Evolutionary conservation across 345 rosid genomes (phyloP).

Genomic region (Eutrema heterophyllum): DNA sequence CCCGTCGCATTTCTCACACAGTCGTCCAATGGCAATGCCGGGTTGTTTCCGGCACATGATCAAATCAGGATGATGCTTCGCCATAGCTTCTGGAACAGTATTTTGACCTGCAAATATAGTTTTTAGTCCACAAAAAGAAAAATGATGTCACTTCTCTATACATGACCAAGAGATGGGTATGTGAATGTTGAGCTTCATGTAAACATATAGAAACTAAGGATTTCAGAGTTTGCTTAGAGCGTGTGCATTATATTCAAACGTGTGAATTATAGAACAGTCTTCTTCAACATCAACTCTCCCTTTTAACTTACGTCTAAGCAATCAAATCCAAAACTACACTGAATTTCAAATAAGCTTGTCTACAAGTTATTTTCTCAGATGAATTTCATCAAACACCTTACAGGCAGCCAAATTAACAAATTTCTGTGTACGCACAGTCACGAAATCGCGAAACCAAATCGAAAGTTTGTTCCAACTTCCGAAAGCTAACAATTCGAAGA

Average conservation of each 20-base stretch:
- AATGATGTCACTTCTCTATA: background rate
- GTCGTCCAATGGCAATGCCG: constrained; percentile 66
- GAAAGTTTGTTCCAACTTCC: background rate
- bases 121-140: background rate
- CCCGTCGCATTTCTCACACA: constrained; percentile 65
- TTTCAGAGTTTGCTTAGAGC: background rate
- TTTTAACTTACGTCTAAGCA: background rate
- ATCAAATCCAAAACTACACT: background rate
- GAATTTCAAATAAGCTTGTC: background rate
- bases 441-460: background rate
- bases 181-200: background rate
- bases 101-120: background rate
- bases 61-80: constrained; percentile 75
- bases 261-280: background rate
- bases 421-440: background rate
- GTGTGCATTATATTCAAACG: no score
- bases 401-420: background rate
- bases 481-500: background rate
- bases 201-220: background rate
- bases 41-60: constrained; percentile 79
- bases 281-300: background rate
- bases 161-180: background rate
- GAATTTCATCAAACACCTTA: constrained; percentile 27
- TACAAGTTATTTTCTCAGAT: background rate
- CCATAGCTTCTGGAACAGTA: constrained; percentile 31